phyloP scores from a whole-genome alignment of 2,329 filamentous ascomycete species.

The Diaporthe longicolla region DNA sequence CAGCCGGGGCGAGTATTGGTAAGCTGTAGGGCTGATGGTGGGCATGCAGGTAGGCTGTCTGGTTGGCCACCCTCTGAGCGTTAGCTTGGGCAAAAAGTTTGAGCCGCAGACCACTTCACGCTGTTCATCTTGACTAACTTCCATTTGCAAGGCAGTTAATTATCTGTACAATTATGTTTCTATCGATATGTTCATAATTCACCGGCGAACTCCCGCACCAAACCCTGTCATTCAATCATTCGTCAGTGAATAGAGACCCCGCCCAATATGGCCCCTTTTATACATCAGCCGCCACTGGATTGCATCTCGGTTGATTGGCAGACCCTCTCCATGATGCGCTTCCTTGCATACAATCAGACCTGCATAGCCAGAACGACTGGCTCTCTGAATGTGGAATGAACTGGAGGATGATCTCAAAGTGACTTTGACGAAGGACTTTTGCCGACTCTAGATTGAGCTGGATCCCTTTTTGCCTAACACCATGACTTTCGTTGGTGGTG shows the following conservation, averaged over 20 bases:
- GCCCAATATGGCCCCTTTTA: neutral
- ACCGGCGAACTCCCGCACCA: neutral
- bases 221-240: neutral
- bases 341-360: neutral
- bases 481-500: too few species aligned
- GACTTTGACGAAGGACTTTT: too few species aligned
- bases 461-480: neutral
- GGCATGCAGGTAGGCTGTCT: neutral
- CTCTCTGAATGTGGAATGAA: neutral
- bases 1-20: neutral
- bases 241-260: neutral
- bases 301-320: neutral
- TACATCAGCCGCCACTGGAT: neutral
- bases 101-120: neutral
- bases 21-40: constrained; percentile 30
- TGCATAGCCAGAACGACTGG: neutral
- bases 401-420: neutral
- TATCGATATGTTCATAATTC: neutral
- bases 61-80: neutral
- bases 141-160: neutral
- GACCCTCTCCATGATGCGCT: neutral
- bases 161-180: neutral
- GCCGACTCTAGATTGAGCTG: neutral
- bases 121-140: too few species aligned
- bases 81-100: neutral